A percentile compares a stretch with the other conserved stretches of the same genome.
phyloP scores from a whole-genome alignment of 2,329 filamentous ascomycete species.

The Stagonosporopsis chrysanthemi region DNA sequence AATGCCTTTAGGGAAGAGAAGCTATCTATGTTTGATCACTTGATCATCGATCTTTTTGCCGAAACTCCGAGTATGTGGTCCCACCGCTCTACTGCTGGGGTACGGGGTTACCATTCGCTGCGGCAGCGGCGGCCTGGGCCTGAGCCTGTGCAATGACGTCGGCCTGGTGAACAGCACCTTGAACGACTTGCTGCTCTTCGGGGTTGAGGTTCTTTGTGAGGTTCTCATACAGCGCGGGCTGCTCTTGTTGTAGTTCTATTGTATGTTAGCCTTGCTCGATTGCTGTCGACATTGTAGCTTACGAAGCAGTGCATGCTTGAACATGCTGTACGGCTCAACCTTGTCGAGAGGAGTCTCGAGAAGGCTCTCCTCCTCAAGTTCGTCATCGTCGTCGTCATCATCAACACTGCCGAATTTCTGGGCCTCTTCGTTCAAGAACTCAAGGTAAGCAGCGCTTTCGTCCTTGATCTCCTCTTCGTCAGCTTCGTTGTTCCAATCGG shows the following conservation, averaged over 20 bases:
- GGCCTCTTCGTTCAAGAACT: conserved; percentile 95
- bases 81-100: conserved; percentile 27
- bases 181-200: conserved; percentile 82
- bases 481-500: conserved; percentile 71
- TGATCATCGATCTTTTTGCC: conserved; percentile 1
- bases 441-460: conserved; percentile 91
- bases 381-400: conserved; percentile 72
- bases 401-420: conserved; percentile 80
- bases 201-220: conserved; percentile 79
- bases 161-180: conserved; percentile 78
- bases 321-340: conserved; percentile 90
- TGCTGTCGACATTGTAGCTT: conserved; percentile 54
- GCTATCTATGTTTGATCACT: conserved; percentile 31
- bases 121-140: conserved; percentile 33
- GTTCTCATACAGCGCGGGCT: conserved; percentile 85
- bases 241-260: conserved; percentile 84
- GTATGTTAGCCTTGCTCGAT: conserved; percentile 36
- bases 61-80: neutral
- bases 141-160: conserved; percentile 57
- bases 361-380: conserved; percentile 89
- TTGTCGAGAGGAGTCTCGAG: conserved; percentile 95
- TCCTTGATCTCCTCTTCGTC: conserved; percentile 79
- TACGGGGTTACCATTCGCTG: conserved; percentile 28
- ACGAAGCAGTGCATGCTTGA: conserved; percentile 84
- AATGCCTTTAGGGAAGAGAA: conserved; percentile 27